Base-by-base conservation (phyloP, 257 asterid genomes). In the Solanum virginianum region DNA sequence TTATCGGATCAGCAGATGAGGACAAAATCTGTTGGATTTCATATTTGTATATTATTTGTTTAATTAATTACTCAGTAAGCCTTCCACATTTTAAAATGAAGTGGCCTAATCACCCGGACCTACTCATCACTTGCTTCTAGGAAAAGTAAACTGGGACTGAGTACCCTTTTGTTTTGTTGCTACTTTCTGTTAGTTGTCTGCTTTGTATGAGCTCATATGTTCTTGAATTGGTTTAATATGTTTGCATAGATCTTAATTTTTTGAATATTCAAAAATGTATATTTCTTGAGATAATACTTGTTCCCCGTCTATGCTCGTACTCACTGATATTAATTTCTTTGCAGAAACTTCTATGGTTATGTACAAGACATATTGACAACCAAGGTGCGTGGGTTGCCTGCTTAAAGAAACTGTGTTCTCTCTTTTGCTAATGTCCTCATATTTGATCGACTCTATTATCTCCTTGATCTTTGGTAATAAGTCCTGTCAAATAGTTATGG, bases 141-240 rank as follows among this genome's bases (percentile, higher is more conserved):
- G 60, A 63, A 82, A 79, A 79, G 83, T 79, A 79, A 79, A 79
- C 16, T 29, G 26, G 65, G 83, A 53, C 18, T 9, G 65, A 79
- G 65, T 29, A 54, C 82, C 12, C 62, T 62, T 82, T 65, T 29
- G 68, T 65, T 70, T 83, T 47, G 66, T 63, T 63, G 68, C 75
- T 49, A 83, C 55, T 62, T 83, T 63, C 79, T 83, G 80, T 63
- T 47, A 16, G 56, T 68, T 51, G 60, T 54, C 79, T 83, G 68
- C 66, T 83, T 66, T 47, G n/a, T 62, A 53, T 83, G 85, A 83
- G 79, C 85, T 66, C 80, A 66, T 66, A 49, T 83, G 66, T 66
- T 63, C 65, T 66, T 63, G 18, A 24, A 26, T 79, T 53, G 49
- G 54, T 66, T 45, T 47, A 82, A 82, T 57, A n/a, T 29, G 1